Evolutionary conservation across 768 basidiomycete species (phyloP).

Genomic region (Infundibulicybe gibba): DNA sequence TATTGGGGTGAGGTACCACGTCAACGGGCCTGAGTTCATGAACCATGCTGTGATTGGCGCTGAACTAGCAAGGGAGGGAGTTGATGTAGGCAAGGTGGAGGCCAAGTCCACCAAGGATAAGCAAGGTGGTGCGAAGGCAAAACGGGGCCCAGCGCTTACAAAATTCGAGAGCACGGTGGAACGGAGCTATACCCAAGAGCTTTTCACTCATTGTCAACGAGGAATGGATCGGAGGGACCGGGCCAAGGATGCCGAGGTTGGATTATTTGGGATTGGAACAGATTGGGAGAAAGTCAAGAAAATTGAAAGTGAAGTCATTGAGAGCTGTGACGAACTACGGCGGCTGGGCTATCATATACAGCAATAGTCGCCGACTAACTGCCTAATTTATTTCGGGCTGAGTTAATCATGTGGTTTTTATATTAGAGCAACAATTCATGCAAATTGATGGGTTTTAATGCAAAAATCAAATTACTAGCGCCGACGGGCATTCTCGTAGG

Average conservation of each 20-base stretch:
- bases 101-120: slow-evolving; percentile 23
- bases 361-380: slow-evolving; percentile 12
- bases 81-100: slow-evolving; percentile 30
- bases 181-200: slow-evolving; percentile 62
- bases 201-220: slow-evolving; percentile 70
- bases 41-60: slow-evolving; percentile 74
- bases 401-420: not conserved
- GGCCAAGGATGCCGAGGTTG: slow-evolving; percentile 71
- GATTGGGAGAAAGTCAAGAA: slow-evolving; percentile 86
- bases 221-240: slow-evolving; percentile 67
- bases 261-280: slow-evolving; percentile 88
- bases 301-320: slow-evolving; percentile 68
- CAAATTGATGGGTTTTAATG: not conserved
- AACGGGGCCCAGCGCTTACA: slow-evolving; percentile 36
- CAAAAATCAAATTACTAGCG: not conserved
- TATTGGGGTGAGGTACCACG: slow-evolving; percentile 78
- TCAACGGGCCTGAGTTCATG: slow-evolving; percentile 73
- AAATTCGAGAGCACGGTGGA: slow-evolving; percentile 82
- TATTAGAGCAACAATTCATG: no score
- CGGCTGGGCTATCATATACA: slow-evolving; percentile 52
- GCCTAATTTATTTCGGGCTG: slow-evolving; percentile 15
- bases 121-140: slow-evolving; percentile 15
- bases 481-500: not conserved
- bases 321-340: slow-evolving; percentile 77
- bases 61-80: slow-evolving; percentile 55